Conservation (phyloP, 495 filamentous ascomycete genomes). For the Trichocladium antarcticum region DNA sequence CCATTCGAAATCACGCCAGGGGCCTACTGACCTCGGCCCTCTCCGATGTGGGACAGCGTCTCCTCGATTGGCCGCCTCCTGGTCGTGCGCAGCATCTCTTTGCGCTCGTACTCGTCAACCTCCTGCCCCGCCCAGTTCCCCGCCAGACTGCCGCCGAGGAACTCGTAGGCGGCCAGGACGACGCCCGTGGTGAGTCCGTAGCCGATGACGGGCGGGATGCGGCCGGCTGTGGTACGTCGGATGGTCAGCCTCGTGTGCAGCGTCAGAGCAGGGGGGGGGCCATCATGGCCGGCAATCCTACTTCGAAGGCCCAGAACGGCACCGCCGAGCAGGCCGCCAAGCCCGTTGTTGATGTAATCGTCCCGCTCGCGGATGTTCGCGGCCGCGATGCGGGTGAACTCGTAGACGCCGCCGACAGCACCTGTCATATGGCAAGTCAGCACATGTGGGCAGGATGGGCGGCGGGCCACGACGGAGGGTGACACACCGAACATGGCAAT, state of each 20-base stretch:
- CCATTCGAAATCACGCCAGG: not conserved
- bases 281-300: too few relatives aligned
- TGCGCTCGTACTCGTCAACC: slow-evolving; percentile 71
- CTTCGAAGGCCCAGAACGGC: slow-evolving; percentile 30
- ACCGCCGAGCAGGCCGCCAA: slow-evolving; percentile 32
- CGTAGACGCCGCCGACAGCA: slow-evolving; percentile 68
- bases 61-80: slow-evolving; percentile 68
- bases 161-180: slow-evolving; percentile 59
- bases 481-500: slow-evolving; percentile 33
- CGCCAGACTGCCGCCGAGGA: slow-evolving; percentile 60
- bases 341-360: slow-evolving; percentile 30
- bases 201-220: slow-evolving; percentile 69
- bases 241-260: not conserved
- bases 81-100: slow-evolving; percentile 62
- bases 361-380: slow-evolving; percentile 40
- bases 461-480: not conserved
- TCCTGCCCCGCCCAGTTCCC: slow-evolving; percentile 42
- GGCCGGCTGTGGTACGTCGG: slow-evolving; percentile 41
- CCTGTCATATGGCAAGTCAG: slow-evolving; percentile 39
- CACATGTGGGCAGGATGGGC: slow-evolving; percentile 10
- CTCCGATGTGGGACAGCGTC: slow-evolving; percentile 71
- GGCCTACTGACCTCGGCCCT: slow-evolving; percentile 64
- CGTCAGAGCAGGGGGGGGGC: too few relatives aligned
- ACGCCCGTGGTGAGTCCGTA: slow-evolving; percentile 57
- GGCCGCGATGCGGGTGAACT: slow-evolving; percentile 47